A percentile compares a stretch with the other conserved stretches of the same genome.
Conservation (phyloP, 257 asterid genomes). For the Salvia hispanica region DNA sequence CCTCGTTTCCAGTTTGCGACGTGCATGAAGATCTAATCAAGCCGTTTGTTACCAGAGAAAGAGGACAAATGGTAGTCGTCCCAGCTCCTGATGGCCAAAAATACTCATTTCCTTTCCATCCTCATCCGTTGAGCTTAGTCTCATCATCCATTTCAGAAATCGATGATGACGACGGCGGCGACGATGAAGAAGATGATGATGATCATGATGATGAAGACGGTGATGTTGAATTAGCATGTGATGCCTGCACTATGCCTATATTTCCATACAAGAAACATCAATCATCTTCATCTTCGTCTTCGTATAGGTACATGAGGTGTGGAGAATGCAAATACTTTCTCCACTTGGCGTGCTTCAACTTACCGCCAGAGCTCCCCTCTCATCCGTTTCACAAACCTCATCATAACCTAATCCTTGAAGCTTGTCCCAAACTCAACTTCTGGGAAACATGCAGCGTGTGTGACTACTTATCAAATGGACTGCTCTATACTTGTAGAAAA, state of each 20-base stretch:
- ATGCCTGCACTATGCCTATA: too few relatives aligned
- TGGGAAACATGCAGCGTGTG: neutral
- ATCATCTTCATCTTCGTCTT: too few relatives aligned
- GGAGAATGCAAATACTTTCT: too few relatives aligned
- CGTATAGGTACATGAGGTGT: too few relatives aligned
- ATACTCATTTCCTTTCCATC: neutral
- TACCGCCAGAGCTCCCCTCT: constrained; percentile 1
- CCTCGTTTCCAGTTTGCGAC: too few relatives aligned
- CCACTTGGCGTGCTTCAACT: neutral
- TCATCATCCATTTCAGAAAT: neutral
- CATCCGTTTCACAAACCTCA: neutral
- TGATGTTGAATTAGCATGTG: too few relatives aligned
- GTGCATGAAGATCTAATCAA: neutral
- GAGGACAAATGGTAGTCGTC: neutral
- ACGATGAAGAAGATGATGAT: neutral
- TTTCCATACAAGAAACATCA: too few relatives aligned
- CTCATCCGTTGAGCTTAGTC: neutral
- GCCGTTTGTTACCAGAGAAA: constrained; percentile 1
- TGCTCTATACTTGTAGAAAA: neutral
- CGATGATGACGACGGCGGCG: neutral
- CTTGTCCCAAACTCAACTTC: neutral
- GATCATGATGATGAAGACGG: neutral
- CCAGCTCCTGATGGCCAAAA: neutral
- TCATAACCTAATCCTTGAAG: neutral
- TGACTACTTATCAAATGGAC: neutral